Evolutionary conservation across 1,284 basidiomycete genomes (phyloP).

Genomic region (Ustilago trichophora): DNA sequence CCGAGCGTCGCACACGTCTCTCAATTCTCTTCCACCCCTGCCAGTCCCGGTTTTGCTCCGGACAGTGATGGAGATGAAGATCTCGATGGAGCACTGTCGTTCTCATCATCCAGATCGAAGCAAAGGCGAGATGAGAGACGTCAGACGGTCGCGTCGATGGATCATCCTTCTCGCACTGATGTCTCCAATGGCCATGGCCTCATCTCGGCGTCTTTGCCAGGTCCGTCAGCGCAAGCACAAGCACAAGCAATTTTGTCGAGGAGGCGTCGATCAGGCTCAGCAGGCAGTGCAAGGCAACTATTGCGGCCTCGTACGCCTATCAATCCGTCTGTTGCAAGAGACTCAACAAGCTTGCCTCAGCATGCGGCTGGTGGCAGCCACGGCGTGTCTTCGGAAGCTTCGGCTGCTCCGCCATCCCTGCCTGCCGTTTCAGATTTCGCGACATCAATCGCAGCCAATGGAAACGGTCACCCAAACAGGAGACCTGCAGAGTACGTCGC

Average conservation of each 20-base stretch:
- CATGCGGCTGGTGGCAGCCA: background rate
- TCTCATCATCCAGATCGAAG: conserved; percentile 32
- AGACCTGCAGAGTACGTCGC: background rate
- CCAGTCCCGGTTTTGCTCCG: conserved; percentile 31
- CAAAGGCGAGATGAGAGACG: conserved; percentile 32
- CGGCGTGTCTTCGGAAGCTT: background rate
- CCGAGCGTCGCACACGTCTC: conserved; percentile 18
- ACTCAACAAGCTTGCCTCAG: background rate
- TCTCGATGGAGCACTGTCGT: conserved; percentile 19
- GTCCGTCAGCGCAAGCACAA: conserved; percentile 15
- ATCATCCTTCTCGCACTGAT: conserved; percentile 1
- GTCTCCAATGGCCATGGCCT: background rate
- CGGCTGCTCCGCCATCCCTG: background rate
- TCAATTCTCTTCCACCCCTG: conserved; percentile 22
- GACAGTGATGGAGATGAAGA: conserved; percentile 44
- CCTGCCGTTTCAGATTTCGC: background rate
- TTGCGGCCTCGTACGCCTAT: conserved; percentile 28
- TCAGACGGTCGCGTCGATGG: conserved; percentile 10
- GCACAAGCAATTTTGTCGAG: conserved; percentile 18
- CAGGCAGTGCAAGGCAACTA: conserved; percentile 30
- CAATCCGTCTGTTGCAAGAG: conserved; percentile 1
- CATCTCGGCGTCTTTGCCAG: conserved; percentile 7
- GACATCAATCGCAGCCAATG: too few relatives aligned
- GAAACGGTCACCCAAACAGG: background rate
- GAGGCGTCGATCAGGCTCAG: conserved; percentile 19